Base-by-base conservation (phyloP, 2,329 filamentous ascomycete genomes). In the Tolypocladium tropicale region DNA sequence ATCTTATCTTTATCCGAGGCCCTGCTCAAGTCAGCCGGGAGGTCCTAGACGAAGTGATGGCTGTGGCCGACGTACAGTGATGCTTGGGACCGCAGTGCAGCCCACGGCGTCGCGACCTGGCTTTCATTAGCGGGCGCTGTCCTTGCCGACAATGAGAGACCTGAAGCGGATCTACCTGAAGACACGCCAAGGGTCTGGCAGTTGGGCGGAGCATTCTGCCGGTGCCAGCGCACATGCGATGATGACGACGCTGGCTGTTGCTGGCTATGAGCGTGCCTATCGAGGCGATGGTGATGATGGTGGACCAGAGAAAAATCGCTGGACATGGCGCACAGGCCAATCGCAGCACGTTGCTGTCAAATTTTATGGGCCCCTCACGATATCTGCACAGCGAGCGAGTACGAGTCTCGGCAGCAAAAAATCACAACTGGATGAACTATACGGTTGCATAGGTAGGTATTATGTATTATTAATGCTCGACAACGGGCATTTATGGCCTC, bases 181-280 rank as follows among this genome's bases (percentile, higher is more conserved):
- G 55, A 52, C 59, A 61, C 58, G 59, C 56, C 32, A 67, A 53
- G 34, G 63, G 60, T 60, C 62, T 61, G 53, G 62, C 56, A 59
- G 56, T 63, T 60, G 62, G 62, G 57, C 65, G 67, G 58, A 68
- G 61, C 67, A 70, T 70, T 55, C 43, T 68, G 60, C 59, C 55
- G 61, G 56, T 61, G 53, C 54, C 55, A 61, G 59, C 55, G 59
- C 55, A 53, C 63, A 18, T 32, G 46, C 28, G 28, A 33, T 32
- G 28, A 21, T 32, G 46, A 49, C 18, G 46, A 32, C 28, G 46
- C 21, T 49, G 28, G 46, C 28, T 25, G 28, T 21, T 49, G 25
- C 46, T 49, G 46, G 37, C 18, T 16, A 39, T 39, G 37, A 21
- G 18, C 37, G 37, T 39, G 18, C 6, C 36, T n/a, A n/a, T 43